A percentile compares a stretch with the other conserved stretches of the same genome.
phyloP scores from a whole-genome alignment of 192 early-diverging fungal species.

The Umbelopsis ramanniana region DNA sequence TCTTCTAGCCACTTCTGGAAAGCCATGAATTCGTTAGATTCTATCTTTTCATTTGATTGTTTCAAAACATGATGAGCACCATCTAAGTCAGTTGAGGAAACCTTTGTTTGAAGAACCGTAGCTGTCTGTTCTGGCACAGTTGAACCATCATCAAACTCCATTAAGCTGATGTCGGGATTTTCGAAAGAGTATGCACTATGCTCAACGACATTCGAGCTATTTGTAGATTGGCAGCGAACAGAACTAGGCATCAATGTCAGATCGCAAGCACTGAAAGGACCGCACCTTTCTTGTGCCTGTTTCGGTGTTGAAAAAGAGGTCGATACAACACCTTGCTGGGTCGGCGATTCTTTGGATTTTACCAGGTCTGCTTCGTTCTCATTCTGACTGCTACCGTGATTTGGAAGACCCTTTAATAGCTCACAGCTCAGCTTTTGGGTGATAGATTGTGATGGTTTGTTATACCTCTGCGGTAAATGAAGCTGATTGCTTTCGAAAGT shows the following conservation, averaged over 20 bases:
- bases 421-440: no score
- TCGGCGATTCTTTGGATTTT: neutral
- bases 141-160: neutral
- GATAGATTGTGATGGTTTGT: no score
- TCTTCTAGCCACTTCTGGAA: conserved; percentile 4
- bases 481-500: no score
- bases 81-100: neutral
- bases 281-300: neutral
- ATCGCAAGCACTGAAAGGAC: no score
- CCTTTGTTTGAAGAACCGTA: no score
- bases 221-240: neutral
- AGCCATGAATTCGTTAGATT: neutral
- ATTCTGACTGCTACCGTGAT: neutral
- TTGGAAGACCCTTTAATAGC: neutral
- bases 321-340: neutral
- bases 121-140: neutral
- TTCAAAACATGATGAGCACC: neutral
- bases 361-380: neutral
- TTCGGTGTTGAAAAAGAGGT: neutral
- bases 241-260: neutral
- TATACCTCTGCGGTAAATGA: no score
- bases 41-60: neutral
- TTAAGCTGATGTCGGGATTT: neutral
- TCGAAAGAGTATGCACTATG: neutral
- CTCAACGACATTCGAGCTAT: neutral